Percentiles rank a stretch among this genome's conserved stretches.
Conservation (phyloP, 192 early-diverging fungal species). For the Linnemannia exigua region DNA sequence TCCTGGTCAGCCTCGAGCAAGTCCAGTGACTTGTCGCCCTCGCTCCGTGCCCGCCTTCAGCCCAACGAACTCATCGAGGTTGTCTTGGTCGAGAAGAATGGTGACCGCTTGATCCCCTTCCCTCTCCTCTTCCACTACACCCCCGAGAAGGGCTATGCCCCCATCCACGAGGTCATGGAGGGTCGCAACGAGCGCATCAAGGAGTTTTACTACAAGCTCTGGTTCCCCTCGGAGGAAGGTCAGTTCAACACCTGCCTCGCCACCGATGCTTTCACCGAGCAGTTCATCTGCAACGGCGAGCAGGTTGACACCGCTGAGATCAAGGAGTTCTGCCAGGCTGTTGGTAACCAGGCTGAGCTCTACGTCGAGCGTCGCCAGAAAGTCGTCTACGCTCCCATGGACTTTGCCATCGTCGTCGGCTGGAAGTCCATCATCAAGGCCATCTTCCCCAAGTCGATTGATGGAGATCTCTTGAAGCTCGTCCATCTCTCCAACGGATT, state of each 20-base stretch:
- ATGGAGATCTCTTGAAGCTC: slow-evolving; percentile 92
- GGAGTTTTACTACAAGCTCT: slow-evolving; percentile 87
- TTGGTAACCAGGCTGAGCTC: slow-evolving; percentile 80
- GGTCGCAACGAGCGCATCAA: slow-evolving; percentile 89
- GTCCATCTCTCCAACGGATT: slow-evolving; percentile 97
- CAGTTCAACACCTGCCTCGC: slow-evolving; percentile 62
- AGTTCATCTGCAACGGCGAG: slow-evolving; percentile 75
- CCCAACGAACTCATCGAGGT: slow-evolving; percentile 67
- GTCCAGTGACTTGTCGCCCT: slow-evolving; percentile 60
- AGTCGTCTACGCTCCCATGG: slow-evolving; percentile 86
- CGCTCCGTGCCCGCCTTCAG: slow-evolving; percentile 65
- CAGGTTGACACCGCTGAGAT: slow-evolving; percentile 73
- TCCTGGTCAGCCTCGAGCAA: slow-evolving; percentile 68
- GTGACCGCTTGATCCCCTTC: slow-evolving; percentile 76
- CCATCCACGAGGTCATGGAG: slow-evolving; percentile 91
- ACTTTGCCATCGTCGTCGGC: slow-evolving; percentile 95
- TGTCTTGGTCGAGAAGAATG: slow-evolving; percentile 77
- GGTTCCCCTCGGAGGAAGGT: slow-evolving; percentile 73
- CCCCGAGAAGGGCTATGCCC: slow-evolving; percentile 81
- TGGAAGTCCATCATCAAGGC: slow-evolving; percentile 94
- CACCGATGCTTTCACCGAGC: slow-evolving; percentile 71
- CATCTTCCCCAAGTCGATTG: slow-evolving; percentile 93
- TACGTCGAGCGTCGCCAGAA: slow-evolving; percentile 82
- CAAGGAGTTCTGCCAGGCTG: slow-evolving; percentile 80
- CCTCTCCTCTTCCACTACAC: slow-evolving; percentile 87